A percentile compares a stretch with the other conserved stretches of the same genome.
Conservation (phyloP, 2,329 filamentous ascomycete genomes). For the Penicillium italicum region DNA sequence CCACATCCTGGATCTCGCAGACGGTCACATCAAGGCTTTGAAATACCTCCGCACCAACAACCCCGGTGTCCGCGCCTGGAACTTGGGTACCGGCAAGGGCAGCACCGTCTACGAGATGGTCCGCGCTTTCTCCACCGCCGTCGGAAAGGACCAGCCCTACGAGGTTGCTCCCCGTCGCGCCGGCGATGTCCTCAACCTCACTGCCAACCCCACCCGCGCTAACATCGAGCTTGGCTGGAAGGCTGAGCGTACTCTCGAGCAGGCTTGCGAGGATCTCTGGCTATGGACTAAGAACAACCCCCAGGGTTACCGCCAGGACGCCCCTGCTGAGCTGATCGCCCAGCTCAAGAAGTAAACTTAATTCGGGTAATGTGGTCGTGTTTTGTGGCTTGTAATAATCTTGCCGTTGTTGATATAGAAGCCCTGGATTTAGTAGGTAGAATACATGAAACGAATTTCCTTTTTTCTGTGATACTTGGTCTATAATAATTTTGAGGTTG, state of each 20-base stretch:
- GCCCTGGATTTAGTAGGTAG: conserved; percentile 14
- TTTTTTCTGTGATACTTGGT: conserved; percentile 23
- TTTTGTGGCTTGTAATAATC: background rate
- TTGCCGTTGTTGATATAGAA: conserved; percentile 17
- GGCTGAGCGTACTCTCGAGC: conserved; percentile 82
- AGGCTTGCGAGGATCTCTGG: conserved; percentile 93
- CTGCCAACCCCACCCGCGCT: conserved; percentile 81
- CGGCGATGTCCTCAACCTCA: conserved; percentile 92
- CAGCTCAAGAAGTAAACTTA: conserved; percentile 37
- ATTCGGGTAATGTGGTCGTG: background rate
- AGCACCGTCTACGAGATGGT: conserved; percentile 98
- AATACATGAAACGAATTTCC: conserved; percentile 38
- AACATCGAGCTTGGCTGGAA: conserved; percentile 91
- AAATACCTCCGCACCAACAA: conserved; percentile 54
- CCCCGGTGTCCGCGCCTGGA: conserved; percentile 93
- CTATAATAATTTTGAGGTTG: background rate
- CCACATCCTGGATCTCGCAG: conserved; percentile 49
- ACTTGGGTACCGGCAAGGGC: conserved; percentile 88
- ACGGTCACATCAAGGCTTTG: conserved; percentile 63
- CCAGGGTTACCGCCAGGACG: conserved; percentile 85
- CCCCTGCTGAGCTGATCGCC: conserved; percentile 76
- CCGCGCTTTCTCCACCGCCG: conserved; percentile 83
- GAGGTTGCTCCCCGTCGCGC: conserved; percentile 76
- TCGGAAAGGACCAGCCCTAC: conserved; percentile 82
- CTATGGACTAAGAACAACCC: conserved; percentile 97